Evolutionary conservation across 2,329 filamentous ascomycete species (phyloP).

Genomic region (Colletotrichum phormii): DNA sequence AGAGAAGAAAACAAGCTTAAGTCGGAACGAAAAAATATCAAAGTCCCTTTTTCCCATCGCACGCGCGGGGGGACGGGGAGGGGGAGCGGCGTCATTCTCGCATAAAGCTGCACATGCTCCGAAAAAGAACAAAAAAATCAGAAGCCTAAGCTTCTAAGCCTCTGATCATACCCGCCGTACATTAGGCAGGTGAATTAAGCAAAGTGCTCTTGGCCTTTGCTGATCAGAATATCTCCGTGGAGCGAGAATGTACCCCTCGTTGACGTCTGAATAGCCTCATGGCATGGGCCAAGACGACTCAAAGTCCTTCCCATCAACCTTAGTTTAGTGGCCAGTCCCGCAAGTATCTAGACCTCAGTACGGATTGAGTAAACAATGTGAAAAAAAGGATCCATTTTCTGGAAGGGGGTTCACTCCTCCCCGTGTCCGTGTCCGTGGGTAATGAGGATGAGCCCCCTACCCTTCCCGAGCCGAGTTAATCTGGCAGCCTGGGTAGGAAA

Average conservation of each 20-base stretch:
- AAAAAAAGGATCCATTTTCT: background rate
- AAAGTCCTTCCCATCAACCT: background rate
- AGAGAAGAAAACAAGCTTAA: background rate
- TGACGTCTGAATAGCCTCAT: slow-evolving; percentile 32
- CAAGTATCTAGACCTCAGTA: background rate
- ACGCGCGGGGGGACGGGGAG: background rate
- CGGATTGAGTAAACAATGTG: background rate
- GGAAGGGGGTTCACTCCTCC: too few relatives aligned
- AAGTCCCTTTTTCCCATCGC: background rate
- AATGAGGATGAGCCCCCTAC: too few relatives aligned
- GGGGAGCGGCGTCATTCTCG: background rate
- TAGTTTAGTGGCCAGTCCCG: background rate
- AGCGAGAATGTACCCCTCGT: background rate
- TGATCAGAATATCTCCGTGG: background rate
- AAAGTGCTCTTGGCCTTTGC: background rate
- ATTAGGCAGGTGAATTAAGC: background rate
- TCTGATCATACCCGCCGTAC: background rate
- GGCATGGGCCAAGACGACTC: background rate
- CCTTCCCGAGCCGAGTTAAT: background rate
- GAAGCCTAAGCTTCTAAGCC: background rate
- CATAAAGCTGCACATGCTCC: background rate
- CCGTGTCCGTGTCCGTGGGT: too few relatives aligned
- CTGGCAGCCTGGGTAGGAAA: background rate
- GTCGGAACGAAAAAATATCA: background rate
- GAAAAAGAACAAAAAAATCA: background rate